A percentile compares a stretch with the other conserved stretches of the same genome.
Evolutionary conservation across 2,329 filamentous ascomycete species (phyloP).

Genomic region (Clathrospora elynae): DNA sequence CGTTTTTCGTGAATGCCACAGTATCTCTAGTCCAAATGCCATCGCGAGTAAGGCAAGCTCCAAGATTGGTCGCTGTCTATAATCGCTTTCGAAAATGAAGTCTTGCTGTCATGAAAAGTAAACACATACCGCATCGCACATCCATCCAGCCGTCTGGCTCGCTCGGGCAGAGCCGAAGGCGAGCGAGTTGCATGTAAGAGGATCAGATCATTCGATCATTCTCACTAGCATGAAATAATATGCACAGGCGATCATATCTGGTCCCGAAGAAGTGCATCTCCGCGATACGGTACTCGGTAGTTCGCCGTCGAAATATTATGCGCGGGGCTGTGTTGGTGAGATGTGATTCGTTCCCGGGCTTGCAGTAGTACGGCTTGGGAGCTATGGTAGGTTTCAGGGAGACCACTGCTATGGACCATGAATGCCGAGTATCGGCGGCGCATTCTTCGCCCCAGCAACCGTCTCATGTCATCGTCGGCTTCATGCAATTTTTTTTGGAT

Average conservation of each 20-base stretch:
- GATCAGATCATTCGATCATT: slow-evolving; percentile 1
- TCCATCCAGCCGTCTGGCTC: background rate
- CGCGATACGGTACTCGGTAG: slow-evolving; percentile 9
- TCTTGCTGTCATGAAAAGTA: no score
- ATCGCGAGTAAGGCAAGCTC: no score
- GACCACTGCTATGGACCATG: background rate
- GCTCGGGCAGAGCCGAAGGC: slow-evolving; percentile 12
- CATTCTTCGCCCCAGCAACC: background rate
- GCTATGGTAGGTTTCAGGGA: slow-evolving; percentile 15
- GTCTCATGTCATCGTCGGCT: slow-evolving; percentile 9
- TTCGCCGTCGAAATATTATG: slow-evolving; percentile 10
- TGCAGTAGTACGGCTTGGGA: slow-evolving; percentile 21
- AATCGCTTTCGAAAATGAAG: no score
- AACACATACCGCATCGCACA: background rate
- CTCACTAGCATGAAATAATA: slow-evolving; percentile 9
- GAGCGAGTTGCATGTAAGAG: slow-evolving; percentile 3
- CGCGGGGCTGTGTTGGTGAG: slow-evolving; percentile 13
- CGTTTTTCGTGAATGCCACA: slow-evolving; percentile 6
- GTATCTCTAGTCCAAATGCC: no score
- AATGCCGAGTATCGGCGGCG: background rate
- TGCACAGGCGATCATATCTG: slow-evolving; percentile 17
- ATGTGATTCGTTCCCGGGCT: slow-evolving; percentile 16
- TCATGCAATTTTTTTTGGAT: background rate
- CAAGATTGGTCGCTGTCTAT: no score
- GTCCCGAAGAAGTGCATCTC: slow-evolving; percentile 8